Percentiles rank a stretch among this genome's conserved stretches.
Conservation (phyloP, 108 stramenopile species). For the Nitzschia sp. region DNA sequence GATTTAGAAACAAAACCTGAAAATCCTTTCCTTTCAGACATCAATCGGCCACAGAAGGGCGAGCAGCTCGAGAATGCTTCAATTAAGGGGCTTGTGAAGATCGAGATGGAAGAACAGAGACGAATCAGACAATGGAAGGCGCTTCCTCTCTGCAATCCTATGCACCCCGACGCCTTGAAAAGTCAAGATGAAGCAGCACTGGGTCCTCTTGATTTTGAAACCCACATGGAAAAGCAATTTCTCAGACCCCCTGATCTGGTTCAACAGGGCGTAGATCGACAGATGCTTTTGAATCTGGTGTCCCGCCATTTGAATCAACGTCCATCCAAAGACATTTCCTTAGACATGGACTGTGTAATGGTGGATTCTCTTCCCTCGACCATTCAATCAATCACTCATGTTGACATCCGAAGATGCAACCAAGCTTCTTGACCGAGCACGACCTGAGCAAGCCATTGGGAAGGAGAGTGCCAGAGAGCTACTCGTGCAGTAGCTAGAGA, state of each 20-base stretch:
- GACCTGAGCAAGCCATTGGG: no score
- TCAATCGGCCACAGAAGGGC: not conserved
- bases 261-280: constrained; percentile 31
- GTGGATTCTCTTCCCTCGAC: constrained; percentile 6
- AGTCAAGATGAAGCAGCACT: constrained; percentile 30
- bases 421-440: no score
- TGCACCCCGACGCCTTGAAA: constrained; percentile 44
- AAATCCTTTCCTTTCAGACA: not conserved
- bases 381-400: constrained; percentile 12
- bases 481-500: no score
- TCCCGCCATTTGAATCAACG: not conserved
- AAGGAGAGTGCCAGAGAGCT: no score
- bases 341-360: constrained; percentile 10
- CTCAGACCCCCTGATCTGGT: constrained; percentile 23
- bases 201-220: constrained; percentile 21
- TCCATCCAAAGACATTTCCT: constrained; percentile 8
- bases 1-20: constrained; percentile 1
- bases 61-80: not conserved
- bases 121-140: constrained; percentile 51
- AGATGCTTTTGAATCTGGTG: constrained; percentile 24
- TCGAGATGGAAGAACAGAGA: constrained; percentile 58
- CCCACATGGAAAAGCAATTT: not conserved
- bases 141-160: constrained; percentile 39
- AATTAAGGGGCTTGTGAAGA: constrained; percentile 38
- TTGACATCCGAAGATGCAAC: no score